Percentiles rank a stretch among this genome's conserved stretches.
Conservation (phyloP, 495 filamentous ascomycete genomes). For the Parmelia sp. region DNA sequence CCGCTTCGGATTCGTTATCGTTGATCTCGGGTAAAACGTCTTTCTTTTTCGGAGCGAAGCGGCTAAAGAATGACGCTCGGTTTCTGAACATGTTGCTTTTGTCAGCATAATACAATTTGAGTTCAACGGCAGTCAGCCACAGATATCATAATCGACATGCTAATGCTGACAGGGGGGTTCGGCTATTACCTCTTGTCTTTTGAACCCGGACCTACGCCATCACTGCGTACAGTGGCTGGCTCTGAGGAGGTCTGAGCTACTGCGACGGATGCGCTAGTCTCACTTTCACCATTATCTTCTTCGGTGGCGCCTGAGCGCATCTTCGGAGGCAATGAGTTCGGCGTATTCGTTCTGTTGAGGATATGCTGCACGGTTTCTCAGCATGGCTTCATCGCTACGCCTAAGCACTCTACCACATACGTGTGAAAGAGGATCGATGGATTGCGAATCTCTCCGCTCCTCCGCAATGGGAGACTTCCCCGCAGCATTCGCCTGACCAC, state of each 20-base stretch:
- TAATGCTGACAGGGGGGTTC: conserved; percentile 12
- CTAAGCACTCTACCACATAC: conserved; percentile 33
- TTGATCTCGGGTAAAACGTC: conserved; percentile 46
- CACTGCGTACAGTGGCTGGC: conserved; percentile 33
- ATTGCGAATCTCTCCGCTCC: conserved; percentile 24
- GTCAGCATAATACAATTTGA: conserved; percentile 15
- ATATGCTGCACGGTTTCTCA: conserved; percentile 55
- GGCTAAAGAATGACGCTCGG: conserved; percentile 84
- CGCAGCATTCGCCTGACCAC: conserved; percentile 17
- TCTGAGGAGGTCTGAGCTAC: conserved; percentile 29
- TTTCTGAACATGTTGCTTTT: conserved; percentile 48
- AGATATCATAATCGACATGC: conserved; percentile 7
- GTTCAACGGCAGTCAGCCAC: conserved; percentile 6
- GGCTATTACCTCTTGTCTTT: conserved; percentile 64
- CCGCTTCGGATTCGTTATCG: conserved; percentile 67
- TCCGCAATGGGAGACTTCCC: conserved; percentile 16
- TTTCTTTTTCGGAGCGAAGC: conserved; percentile 73
- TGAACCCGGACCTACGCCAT: conserved; percentile 27
- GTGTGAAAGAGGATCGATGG: conserved; percentile 53
- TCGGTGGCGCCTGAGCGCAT: conserved; percentile 52
- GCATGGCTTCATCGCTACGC: conserved; percentile 7
- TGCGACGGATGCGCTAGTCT: conserved; percentile 20
- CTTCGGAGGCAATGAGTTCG: conserved; percentile 61
- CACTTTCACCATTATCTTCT: conserved; percentile 47
- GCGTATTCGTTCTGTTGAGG: conserved; percentile 72